phyloP scores from a whole-genome alignment of 345 rosid genomes.

The Murraya koenigii region DNA sequence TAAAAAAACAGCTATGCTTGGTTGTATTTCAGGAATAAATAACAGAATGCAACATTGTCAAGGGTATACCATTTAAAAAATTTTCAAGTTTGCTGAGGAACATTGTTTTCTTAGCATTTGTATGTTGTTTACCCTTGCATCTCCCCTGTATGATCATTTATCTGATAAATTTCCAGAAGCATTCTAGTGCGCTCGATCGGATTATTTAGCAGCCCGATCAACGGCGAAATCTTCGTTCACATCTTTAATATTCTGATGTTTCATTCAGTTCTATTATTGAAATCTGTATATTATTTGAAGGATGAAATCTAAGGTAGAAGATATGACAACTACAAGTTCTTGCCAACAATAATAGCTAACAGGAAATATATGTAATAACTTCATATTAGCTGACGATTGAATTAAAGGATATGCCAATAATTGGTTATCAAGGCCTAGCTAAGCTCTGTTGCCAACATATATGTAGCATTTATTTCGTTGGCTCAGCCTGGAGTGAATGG shows the following conservation, averaged over 20 bases:
- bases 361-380: no score
- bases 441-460: neutral
- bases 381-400: neutral
- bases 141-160: neutral
- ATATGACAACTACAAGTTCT: neutral
- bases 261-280: neutral
- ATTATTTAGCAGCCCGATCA: neutral
- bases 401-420: neutral
- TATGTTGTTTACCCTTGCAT: neutral
- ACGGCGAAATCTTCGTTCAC: neutral
- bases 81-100: neutral
- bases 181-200: neutral
- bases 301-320: neutral
- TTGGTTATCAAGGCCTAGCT: neutral
- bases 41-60: neutral
- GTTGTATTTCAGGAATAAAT: slow-evolving; percentile 4
- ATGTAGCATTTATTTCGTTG: neutral
- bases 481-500: neutral
- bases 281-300: neutral
- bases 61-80: neutral
- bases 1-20: neutral
- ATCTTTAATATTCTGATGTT: neutral
- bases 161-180: no score
- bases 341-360: neutral
- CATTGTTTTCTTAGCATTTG: neutral